Percentiles rank a stretch among this genome's conserved stretches.
These are phyloP conservation scores for Trichoderma gamsii DNA, from an alignment of 495 filamentous ascomycete genomes.

Conservation along the genomic window DNA sequence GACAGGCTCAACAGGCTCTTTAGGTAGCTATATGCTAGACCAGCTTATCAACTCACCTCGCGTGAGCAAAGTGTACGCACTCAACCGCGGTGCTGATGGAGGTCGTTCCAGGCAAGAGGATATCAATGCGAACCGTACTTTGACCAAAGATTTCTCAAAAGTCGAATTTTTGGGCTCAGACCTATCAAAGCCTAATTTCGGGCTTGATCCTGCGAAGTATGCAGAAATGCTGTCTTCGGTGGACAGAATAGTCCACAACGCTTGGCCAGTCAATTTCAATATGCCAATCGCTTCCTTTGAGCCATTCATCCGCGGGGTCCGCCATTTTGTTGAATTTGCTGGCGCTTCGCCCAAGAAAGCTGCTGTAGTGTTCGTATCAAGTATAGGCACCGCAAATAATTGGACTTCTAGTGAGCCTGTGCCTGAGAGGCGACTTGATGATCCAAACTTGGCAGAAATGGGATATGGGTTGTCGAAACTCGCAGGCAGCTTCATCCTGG, in stretches of 20 bases:
- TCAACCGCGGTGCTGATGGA: slow-evolving; percentile 46
- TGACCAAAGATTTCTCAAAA: slow-evolving; percentile 29
- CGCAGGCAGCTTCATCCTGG: neutral
- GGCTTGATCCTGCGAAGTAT: slow-evolving; percentile 25
- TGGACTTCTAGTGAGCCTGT: slow-evolving; percentile 23
- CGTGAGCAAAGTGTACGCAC: slow-evolving; percentile 47
- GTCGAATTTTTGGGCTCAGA: slow-evolving; percentile 47
- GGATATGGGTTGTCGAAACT: slow-evolving; percentile 1
- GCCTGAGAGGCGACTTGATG: slow-evolving; percentile 24
- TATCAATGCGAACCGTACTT: slow-evolving; percentile 18
- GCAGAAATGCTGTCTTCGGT: neutral
- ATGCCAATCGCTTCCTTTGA: slow-evolving; percentile 37
- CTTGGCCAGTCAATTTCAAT: slow-evolving; percentile 35
- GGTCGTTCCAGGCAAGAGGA: slow-evolving; percentile 28
- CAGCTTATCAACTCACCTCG: slow-evolving; percentile 28
- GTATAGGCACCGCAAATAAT: slow-evolving; percentile 30
- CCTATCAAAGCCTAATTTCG: slow-evolving; percentile 40
- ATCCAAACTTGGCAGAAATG: neutral
- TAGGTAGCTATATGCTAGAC: slow-evolving; percentile 54
- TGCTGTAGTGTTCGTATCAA: slow-evolving; percentile 40
- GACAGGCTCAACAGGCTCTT: slow-evolving; percentile 54
- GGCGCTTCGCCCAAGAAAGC: slow-evolving; percentile 25
- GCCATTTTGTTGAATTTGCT: slow-evolving; percentile 37
- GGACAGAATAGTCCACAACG: neutral
- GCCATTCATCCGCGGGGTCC: slow-evolving; percentile 38